Conservation (phyloP, 306 rosid genomes). For the Fragaria vesca region DNA sequence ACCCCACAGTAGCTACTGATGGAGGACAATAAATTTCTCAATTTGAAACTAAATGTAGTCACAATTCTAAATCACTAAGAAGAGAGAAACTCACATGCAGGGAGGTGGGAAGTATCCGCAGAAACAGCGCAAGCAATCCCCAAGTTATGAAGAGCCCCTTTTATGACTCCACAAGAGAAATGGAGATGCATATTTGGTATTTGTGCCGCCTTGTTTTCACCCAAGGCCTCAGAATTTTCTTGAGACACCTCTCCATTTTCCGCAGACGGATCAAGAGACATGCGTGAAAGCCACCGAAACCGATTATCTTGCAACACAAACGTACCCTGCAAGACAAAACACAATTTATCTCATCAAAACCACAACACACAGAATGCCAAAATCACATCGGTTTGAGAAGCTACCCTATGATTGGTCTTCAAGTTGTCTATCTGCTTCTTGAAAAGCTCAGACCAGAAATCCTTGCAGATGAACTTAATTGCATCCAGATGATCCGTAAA, state of each 20-base stretch:
- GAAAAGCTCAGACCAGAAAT: constrained; percentile 97
- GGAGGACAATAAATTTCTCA: background rate
- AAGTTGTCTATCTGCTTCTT: constrained; percentile 98
- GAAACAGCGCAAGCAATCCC: constrained; percentile 97
- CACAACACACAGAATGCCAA: background rate
- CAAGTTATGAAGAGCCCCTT: constrained; percentile 95
- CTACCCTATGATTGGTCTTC: constrained; percentile 91
- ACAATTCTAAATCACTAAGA: constrained; percentile 12
- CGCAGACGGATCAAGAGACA: constrained; percentile 62
- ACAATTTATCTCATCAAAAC: constrained; percentile 16
- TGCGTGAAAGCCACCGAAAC: constrained; percentile 83
- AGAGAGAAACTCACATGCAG: constrained; percentile 74
- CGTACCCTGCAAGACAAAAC: constrained; percentile 63
- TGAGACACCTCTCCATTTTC: constrained; percentile 52
- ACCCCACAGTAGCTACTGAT: background rate
- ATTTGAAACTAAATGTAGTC: background rate
- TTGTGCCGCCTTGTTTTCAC: constrained; percentile 64
- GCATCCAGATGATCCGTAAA: constrained; percentile 94
- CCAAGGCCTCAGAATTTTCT: constrained; percentile 45
- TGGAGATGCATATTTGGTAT: constrained; percentile 89
- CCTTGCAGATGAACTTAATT: constrained; percentile 96
- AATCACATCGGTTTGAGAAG: constrained; percentile 24
- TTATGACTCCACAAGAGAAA: constrained; percentile 93
- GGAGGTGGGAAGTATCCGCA: constrained; percentile 83
- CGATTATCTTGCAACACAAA: constrained; percentile 93